Evolutionary conservation across 768 basidiomycete genomes (phyloP).

Genomic region (Rhodosporidiobolus odoratus): DNA sequence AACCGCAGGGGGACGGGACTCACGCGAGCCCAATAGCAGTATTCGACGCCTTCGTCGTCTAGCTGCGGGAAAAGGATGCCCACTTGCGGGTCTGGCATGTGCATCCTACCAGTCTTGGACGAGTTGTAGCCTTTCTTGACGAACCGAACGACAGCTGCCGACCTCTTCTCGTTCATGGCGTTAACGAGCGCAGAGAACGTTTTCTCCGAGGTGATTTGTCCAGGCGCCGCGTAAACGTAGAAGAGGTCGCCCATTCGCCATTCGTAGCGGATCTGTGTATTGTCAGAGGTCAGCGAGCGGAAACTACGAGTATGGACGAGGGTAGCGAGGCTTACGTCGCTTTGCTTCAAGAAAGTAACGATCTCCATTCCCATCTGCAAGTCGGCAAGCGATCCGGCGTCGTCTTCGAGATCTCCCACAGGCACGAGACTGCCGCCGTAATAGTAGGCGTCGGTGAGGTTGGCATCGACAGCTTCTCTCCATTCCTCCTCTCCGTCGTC

Average conservation of each 20-base stretch:
- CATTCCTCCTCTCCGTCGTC: slow-evolving; percentile 45
- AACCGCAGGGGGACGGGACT: slow-evolving; percentile 27
- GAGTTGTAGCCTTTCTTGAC: slow-evolving; percentile 56
- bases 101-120: neutral
- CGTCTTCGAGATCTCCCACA: slow-evolving; percentile 59
- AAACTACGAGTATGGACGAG: slow-evolving; percentile 23
- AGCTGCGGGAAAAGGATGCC: slow-evolving; percentile 31
- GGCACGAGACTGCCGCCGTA: slow-evolving; percentile 85
- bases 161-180: slow-evolving; percentile 65
- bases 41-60: slow-evolving; percentile 59
- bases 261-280: slow-evolving; percentile 29
- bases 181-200: slow-evolving; percentile 76
- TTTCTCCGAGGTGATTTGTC: slow-evolving; percentile 10
- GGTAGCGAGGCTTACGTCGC: slow-evolving; percentile 54
- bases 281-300: neutral
- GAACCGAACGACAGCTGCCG: slow-evolving; percentile 77
- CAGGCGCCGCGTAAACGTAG: slow-evolving; percentile 18
- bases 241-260: slow-evolving; percentile 31
- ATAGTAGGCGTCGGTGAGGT: slow-evolving; percentile 74
- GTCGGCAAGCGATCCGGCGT: slow-evolving; percentile 52
- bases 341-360: slow-evolving; percentile 68
- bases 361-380: slow-evolving; percentile 82
- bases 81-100: slow-evolving; percentile 30
- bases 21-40: slow-evolving; percentile 77
- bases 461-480: neutral